Evolutionary conservation across 768 basidiomycete genomes (phyloP).

Genomic region (Multifurca ochricompacta): DNA sequence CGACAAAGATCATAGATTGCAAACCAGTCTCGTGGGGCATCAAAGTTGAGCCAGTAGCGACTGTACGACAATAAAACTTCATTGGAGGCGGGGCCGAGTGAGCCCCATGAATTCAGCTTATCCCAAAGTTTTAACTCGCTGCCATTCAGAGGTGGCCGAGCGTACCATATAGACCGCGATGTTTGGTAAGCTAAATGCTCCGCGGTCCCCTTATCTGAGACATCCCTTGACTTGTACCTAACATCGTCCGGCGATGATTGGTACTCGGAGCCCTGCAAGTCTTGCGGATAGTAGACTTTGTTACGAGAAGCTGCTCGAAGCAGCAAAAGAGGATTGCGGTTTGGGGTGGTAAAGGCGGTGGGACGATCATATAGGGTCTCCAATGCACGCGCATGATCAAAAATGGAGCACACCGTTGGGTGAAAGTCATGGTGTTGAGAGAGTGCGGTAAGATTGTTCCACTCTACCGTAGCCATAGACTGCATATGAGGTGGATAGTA

Average conservation of each 20-base stretch:
- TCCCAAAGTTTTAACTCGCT: not conserved
- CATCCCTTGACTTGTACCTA: not conserved
- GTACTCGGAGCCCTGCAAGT: not conserved
- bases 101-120: not conserved
- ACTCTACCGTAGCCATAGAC: not conserved
- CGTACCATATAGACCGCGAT: not conserved
- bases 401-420: not conserved
- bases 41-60: slow-evolving; percentile 3
- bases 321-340: not conserved
- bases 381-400: not conserved
- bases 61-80: not conserved
- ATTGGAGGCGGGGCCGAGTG: not conserved
- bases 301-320: slow-evolving; percentile 5
- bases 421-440: slow-evolving; percentile 8
- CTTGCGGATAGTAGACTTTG: not conserved
- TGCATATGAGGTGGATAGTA: not conserved
- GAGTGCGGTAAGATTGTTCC: not conserved
- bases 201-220: not conserved
- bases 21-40: not conserved
- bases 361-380: not conserved
- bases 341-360: not conserved
- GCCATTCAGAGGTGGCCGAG: not conserved
- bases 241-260: not conserved
- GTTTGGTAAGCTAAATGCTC: not conserved
- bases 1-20: not conserved